Percentiles rank a stretch among this genome's conserved stretches.
Conservation (phyloP, 2,329 filamentous ascomycete genomes). For the Phoma sp. region DNA sequence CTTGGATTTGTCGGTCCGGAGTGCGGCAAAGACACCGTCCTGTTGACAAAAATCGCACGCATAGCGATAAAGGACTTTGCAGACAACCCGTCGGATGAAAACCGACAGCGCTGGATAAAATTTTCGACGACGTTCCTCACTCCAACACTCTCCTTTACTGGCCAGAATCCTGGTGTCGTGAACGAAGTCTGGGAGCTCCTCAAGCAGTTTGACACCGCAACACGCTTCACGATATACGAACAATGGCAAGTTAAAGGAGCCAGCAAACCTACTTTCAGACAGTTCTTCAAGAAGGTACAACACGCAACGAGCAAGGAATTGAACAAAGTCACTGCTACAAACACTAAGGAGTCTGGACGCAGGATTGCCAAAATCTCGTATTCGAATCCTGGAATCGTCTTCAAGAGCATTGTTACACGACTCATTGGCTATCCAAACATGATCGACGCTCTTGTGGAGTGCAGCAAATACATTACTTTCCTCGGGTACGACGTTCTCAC, state of each 20-base stretch:
- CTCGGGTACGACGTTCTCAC: slow-evolving; percentile 92
- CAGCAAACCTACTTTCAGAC: slow-evolving; percentile 70
- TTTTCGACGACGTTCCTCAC: slow-evolving; percentile 84
- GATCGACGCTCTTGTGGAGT: slow-evolving; percentile 93
- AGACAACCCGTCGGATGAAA: slow-evolving; percentile 72
- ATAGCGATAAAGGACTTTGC: slow-evolving; percentile 80
- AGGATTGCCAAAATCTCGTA: slow-evolving; percentile 91
- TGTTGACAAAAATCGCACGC: slow-evolving; percentile 82
- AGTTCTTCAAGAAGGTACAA: slow-evolving; percentile 77
- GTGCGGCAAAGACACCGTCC: slow-evolving; percentile 80
- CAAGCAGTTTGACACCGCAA: slow-evolving; percentile 75
- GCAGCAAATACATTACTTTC: slow-evolving; percentile 90
- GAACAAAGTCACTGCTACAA: slow-evolving; percentile 88
- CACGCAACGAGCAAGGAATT: slow-evolving; percentile 84
- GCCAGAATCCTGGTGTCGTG: slow-evolving; percentile 80
- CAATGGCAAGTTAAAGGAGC: slow-evolving; percentile 72
- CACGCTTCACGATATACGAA: slow-evolving; percentile 86
- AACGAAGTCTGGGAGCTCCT: slow-evolving; percentile 88
- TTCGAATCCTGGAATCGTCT: slow-evolving; percentile 88
- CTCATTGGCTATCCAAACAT: slow-evolving; percentile 95
- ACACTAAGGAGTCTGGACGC: slow-evolving; percentile 84
- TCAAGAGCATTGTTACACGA: slow-evolving; percentile 85
- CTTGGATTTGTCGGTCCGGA: slow-evolving; percentile 86
- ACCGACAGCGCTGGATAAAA: slow-evolving; percentile 81
- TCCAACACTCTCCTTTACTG: slow-evolving; percentile 85